Percentiles rank a stretch among this genome's conserved stretches.
Conservation (phyloP, 1,139 yeast species). For the Zygotorulaspora mrakii region DNA sequence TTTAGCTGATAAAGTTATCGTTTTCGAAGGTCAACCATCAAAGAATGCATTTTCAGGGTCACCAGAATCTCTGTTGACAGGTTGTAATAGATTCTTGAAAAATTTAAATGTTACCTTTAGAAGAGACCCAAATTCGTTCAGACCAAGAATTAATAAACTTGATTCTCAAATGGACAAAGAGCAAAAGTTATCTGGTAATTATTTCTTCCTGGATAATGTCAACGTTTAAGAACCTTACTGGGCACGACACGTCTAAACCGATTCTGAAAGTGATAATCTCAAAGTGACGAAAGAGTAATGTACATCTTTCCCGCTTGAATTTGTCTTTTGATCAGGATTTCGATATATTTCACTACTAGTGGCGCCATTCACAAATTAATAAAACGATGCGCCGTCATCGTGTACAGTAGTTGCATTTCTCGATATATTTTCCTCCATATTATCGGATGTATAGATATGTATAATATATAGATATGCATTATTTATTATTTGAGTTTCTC, state of each 20-base stretch:
- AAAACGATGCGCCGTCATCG: too few relatives aligned
- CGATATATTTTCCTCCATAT: neutral
- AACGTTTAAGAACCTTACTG: constrained; percentile 35
- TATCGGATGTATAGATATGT: neutral
- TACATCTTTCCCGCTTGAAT: constrained; percentile 1
- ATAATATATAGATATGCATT: constrained; percentile 2
- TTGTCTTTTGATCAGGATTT: neutral
- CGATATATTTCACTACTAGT: too few relatives aligned
- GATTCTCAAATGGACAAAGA: constrained; percentile 99
- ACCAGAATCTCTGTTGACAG: constrained; percentile 91
- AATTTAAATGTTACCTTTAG: constrained; percentile 96
- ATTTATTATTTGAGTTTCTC: constrained; percentile 3
- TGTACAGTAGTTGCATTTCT: constrained; percentile 3
- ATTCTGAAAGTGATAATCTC: neutral
- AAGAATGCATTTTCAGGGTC: constrained; percentile 74
- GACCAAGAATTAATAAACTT: constrained; percentile 96
- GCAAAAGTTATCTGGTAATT: constrained; percentile 86
- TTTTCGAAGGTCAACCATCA: constrained; percentile 93
- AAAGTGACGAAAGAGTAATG: neutral
- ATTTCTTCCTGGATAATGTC: constrained; percentile 81
- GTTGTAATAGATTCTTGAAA: constrained; percentile 95
- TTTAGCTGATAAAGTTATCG: constrained; percentile 97
- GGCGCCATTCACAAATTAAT: too few relatives aligned
- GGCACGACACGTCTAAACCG: too few relatives aligned
- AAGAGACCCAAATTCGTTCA: constrained; percentile 95